Evolutionary conservation across 176 grass and related monocot species (phyloP).

Genomic region (Aegilops umbellulata): DNA sequence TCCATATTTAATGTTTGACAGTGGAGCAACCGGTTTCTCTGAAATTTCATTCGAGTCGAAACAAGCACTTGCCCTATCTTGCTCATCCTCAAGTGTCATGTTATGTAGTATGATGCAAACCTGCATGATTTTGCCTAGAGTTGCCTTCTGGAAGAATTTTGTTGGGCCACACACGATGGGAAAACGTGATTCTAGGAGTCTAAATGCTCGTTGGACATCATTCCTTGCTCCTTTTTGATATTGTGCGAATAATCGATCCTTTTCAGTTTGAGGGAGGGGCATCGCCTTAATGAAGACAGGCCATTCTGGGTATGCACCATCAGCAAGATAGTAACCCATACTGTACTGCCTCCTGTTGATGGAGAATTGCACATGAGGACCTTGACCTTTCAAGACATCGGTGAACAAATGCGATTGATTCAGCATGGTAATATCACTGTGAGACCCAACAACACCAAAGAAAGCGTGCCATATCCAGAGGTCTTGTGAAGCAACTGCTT

Average conservation of each 20-base stretch:
- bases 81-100: constrained; percentile 41
- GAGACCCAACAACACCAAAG: constrained; percentile 26
- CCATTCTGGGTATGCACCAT: constrained; percentile 27
- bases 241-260: constrained; percentile 18
- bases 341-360: constrained; percentile 24
- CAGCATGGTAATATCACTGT: constrained; percentile 23
- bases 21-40: background rate
- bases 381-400: constrained; percentile 21
- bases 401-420: constrained; percentile 6
- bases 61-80: constrained; percentile 35
- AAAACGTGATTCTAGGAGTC: constrained; percentile 21
- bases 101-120: constrained; percentile 39
- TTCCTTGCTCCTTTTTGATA: constrained; percentile 28
- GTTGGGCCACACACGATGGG: constrained; percentile 23
- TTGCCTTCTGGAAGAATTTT: background rate
- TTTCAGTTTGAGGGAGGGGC: constrained; percentile 29
- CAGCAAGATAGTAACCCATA: constrained; percentile 26
- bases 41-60: constrained; percentile 15
- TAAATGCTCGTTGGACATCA: constrained; percentile 1
- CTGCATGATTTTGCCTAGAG: constrained; percentile 37
- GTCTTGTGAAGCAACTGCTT: constrained; percentile 34
- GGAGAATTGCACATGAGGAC: constrained; percentile 6
- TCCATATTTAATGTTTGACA: constrained; percentile 2
- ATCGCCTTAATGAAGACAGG: constrained; percentile 20
- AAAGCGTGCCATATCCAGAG: constrained; percentile 39